Evolutionary conservation across 2,329 filamentous ascomycete species (phyloP), one percentile per base, ranked within the genome.

Genomic region (Dactylellina leptospora): DNA sequence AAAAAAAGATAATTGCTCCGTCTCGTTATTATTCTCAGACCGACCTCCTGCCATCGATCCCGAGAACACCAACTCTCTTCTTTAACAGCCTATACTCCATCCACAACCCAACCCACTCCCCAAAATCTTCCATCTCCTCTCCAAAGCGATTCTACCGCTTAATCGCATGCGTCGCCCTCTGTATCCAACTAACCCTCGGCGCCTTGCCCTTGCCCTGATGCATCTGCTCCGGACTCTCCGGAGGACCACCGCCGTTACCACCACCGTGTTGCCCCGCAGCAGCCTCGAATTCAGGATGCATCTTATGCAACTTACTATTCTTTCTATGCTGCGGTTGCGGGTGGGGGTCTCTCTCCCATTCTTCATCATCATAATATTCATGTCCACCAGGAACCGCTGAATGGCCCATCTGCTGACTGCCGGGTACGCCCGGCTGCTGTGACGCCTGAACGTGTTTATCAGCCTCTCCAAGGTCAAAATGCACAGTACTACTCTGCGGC

Each of bases 81-180:
- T 51, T 56, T 33, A 60, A 38, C 33, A 28, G 13, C 11, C 23
- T 53, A 54, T 70, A 55, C 40, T 62, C 38, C 23, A 47, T 47
- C 36, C 42, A 61, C 47, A 70, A 51, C 53, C 20, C 33, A 8
- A 47, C 23, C 18, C 25, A 30, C 40, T 42, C 56, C 18, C 56
- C 22, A 51, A 45, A 28, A 78, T 83, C 22, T 82, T 82, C 51
- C 82, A 83, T 74, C 82, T 81, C 23, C 78, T 83, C 16, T 81
- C 82, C 16, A 82, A 84, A 71, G 66, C 66, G 66, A 40, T 27
- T 42, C 58, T 71, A 71, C 25, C 66, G 66, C 58, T 63, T 71
- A 11, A 63, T 71, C 25, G 48, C 40, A 38, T 54, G 40, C n/a
- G 58, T 61, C 22, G 55, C 64, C 38, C 64, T 53, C 28, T 70